Evolutionary conservation across 2,329 filamentous ascomycete genomes (phyloP).

Genomic region (Cytospora paraplurivora): DNA sequence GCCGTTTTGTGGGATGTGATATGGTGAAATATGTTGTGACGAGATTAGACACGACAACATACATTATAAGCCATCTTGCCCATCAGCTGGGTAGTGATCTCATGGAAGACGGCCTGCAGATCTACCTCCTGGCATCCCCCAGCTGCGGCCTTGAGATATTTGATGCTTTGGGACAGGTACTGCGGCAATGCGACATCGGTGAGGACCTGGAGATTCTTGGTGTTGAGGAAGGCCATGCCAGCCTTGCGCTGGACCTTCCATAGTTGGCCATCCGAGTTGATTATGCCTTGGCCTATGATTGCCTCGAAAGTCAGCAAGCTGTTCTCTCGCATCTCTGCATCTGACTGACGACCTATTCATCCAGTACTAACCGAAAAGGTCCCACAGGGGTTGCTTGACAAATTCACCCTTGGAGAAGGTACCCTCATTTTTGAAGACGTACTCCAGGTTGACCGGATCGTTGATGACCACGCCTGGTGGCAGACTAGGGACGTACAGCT

Average conservation of each 20-base stretch:
- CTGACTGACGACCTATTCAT: not conserved
- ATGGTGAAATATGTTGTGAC: not conserved
- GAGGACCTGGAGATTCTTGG: conserved; percentile 57
- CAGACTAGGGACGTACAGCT: conserved; percentile 63
- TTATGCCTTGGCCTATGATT: conserved; percentile 59
- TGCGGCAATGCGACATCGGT: conserved; percentile 59
- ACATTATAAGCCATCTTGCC: conserved; percentile 68
- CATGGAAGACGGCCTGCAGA: conserved; percentile 61
- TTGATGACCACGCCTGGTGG: conserved; percentile 65
- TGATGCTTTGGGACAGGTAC: conserved; percentile 50
- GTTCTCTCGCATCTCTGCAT: not conserved
- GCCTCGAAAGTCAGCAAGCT: not conserved
- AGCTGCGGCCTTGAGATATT: conserved; percentile 39
- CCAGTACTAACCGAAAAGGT: conserved; percentile 55
- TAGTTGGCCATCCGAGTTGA: conserved; percentile 65
- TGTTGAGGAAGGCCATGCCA: conserved; percentile 60
- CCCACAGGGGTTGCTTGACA: conserved; percentile 61
- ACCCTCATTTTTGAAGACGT: conserved; percentile 61
- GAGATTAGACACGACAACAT: conserved; percentile 27
- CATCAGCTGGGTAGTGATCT: conserved; percentile 67
- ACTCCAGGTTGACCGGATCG: conserved; percentile 63
- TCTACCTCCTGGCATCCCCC: conserved; percentile 46
- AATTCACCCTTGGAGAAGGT: conserved; percentile 65
- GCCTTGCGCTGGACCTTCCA: conserved; percentile 67
- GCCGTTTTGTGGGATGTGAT: not conserved